Evolutionary conservation across 345 rosid genomes (phyloP).

Genomic region (Pelargonium nanum): DNA sequence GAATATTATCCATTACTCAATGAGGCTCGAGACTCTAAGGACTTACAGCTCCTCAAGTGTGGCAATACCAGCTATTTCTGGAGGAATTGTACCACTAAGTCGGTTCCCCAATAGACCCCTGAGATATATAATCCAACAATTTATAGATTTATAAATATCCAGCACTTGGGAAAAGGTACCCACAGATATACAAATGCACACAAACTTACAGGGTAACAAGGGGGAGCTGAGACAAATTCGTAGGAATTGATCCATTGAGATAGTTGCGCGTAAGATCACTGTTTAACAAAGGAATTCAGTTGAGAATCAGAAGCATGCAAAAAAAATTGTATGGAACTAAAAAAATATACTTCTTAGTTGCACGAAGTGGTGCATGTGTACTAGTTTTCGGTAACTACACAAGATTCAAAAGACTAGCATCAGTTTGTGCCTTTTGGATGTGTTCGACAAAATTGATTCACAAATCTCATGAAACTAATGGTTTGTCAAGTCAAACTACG

Average conservation of each 20-base stretch:
- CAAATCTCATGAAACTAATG: not conserved
- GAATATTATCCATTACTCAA: not conserved
- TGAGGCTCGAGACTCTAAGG: not conserved
- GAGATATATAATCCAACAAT: not conserved
- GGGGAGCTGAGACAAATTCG: conserved; percentile 39
- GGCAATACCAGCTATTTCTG: conserved; percentile 39
- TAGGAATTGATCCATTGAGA: conserved; percentile 60
- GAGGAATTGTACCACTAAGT: conserved; percentile 52
- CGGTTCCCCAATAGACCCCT: conserved; percentile 65
- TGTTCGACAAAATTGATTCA: not conserved
- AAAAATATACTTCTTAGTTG: too few relatives aligned
- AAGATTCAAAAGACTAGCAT: not conserved
- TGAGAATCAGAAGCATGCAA: too few relatives aligned
- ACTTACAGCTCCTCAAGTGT: conserved; percentile 58
- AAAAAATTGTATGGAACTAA: too few relatives aligned
- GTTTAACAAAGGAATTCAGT: conserved; percentile 6
- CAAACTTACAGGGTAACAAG: conserved; percentile 43
- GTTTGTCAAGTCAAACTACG: not conserved
- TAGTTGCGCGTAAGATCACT: conserved; percentile 75
- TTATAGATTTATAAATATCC: not conserved
- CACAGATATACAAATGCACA: not conserved
- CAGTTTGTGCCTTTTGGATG: too few relatives aligned
- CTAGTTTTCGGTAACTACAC: too few relatives aligned
- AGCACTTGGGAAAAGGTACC: not conserved
- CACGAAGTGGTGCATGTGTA: too few relatives aligned